Evolutionary conservation across 108 stramenopile species (phyloP).

Genomic region (Nitzschia sp.): DNA sequence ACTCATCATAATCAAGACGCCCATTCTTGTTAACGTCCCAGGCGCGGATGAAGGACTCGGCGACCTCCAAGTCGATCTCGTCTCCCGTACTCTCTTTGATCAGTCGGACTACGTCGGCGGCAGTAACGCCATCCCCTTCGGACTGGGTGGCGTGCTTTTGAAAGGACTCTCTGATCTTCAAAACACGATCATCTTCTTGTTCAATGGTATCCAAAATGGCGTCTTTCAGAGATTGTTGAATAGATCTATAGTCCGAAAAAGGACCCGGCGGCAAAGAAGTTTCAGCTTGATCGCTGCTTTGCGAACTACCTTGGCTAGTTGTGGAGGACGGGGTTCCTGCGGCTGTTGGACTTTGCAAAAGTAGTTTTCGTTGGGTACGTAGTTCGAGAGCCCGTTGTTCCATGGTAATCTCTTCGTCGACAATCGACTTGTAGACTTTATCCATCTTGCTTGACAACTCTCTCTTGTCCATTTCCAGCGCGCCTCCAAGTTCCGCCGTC

Average conservation of each 20-base stretch:
- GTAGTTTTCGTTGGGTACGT: neutral
- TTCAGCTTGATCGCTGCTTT: neutral
- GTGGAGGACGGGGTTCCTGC: neutral
- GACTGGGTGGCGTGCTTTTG: neutral
- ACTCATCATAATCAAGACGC: slow-evolving; percentile 18
- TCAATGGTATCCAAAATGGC: slow-evolving; percentile 8
- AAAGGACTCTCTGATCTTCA: neutral
- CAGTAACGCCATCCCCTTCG: slow-evolving; percentile 1
- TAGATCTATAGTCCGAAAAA: neutral
- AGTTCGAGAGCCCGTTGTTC: slow-evolving; percentile 1
- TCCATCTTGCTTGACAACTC: neutral
- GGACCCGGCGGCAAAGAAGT: neutral
- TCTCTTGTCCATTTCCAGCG: neutral
- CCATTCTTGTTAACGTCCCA: slow-evolving; percentile 19
- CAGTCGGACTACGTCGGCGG: slow-evolving; percentile 16
- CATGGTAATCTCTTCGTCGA: slow-evolving; percentile 3
- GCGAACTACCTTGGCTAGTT: neutral
- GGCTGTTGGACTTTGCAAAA: neutral
- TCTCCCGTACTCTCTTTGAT: slow-evolving; percentile 17
- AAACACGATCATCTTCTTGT: neutral
- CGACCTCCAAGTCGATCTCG: slow-evolving; percentile 9
- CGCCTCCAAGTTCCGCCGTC: slow-evolving; percentile 10
- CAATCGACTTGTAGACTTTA: slow-evolving; percentile 1
- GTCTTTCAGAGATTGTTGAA: slow-evolving; percentile 16
- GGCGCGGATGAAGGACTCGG: neutral